These are phyloP conservation scores for Linum trigynum DNA, from an alignment of 345 rosid species.

Conservation along the genomic window DNA sequence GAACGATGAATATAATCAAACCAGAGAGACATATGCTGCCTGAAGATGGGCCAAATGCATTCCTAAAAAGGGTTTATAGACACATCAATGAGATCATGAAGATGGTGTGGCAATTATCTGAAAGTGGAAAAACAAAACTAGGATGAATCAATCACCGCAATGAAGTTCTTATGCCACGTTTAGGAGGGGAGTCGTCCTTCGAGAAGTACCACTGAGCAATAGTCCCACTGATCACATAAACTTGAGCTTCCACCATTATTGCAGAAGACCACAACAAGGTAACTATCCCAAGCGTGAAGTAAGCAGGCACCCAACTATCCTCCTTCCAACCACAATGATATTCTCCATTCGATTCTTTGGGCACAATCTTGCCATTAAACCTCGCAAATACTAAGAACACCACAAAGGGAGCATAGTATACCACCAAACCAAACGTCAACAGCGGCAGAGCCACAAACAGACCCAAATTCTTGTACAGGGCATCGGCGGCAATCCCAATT, in stretches of 20 bases:
- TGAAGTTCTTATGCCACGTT: constrained; percentile 58
- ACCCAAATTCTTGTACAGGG: constrained; percentile 61
- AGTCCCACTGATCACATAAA: constrained; percentile 76
- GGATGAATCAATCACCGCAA: constrained; percentile 39
- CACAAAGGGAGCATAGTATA: constrained; percentile 61
- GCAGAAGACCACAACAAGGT: constrained; percentile 92
- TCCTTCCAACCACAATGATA: constrained; percentile 76
- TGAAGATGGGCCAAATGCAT: constrained; percentile 76
- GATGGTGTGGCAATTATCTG: neutral
- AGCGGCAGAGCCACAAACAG: constrained; percentile 56
- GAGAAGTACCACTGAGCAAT: constrained; percentile 85
- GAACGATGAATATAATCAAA: constrained; percentile 55
- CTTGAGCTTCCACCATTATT: constrained; percentile 67
- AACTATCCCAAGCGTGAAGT: constrained; percentile 61
- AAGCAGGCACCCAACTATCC: constrained; percentile 90
- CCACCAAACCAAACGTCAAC: constrained; percentile 46
- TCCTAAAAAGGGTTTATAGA: constrained; percentile 38
- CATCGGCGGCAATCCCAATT: constrained; percentile 73
- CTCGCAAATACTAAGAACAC: constrained; percentile 72
- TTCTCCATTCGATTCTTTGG: constrained; percentile 40
- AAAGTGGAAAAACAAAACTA: too few species aligned
- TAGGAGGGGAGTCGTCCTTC: constrained; percentile 59
- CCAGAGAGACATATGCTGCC: constrained; percentile 93
- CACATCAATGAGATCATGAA: neutral
- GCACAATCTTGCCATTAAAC: constrained; percentile 63